Base-by-base conservation (phyloP, 805 yeast genomes). In the Peterozyma xylosa region DNA sequence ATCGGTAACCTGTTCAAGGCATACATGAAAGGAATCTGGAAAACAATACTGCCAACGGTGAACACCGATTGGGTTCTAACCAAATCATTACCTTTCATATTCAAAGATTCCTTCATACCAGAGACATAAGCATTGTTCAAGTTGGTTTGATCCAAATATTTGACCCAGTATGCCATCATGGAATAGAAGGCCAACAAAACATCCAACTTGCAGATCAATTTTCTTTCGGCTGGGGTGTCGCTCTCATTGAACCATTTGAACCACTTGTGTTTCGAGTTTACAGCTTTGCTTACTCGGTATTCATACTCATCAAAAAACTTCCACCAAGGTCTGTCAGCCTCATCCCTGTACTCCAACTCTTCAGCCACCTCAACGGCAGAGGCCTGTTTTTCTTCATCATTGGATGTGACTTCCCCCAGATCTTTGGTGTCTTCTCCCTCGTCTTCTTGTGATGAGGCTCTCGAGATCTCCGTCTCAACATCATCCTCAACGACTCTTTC, bases 141-240 rank as follows among this genome's bases (percentile, higher is more conserved):
- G 57, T 82, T 83, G 38, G 75, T 66, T 45, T 70, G 71, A 54
- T 83, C 88, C 40, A 83, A 62, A 43, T 78, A 76, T 56, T 82
- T 82, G 43, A 82, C 76, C 84, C 85, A 83, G 58, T 81, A 81
- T 1, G 78, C 78, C 46, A 78, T 59, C 57, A 79, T 73, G 0
- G 82, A 68, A 50, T 77, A 76, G 38, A 70, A 64, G n/a, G 79
- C 68, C 41, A 83, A 60, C 32, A 78, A 54, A 11, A 77, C 48
- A 52, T 82, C 88, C 30, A 81, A 56, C 54, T 82, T 82, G 48
- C 66, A 57, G 13, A 78, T 54, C 33, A 78, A 13, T 37, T 33
- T 37, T 33, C 34, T 41, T n/a, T 45, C 43, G 11, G 13, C 33
- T 16, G 30, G 14, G 3, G 40, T 21, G 21, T 43, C 37, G 18